Conservation (phyloP, 2,329 filamentous ascomycete species). For the Pseudonectria buxi region DNA sequence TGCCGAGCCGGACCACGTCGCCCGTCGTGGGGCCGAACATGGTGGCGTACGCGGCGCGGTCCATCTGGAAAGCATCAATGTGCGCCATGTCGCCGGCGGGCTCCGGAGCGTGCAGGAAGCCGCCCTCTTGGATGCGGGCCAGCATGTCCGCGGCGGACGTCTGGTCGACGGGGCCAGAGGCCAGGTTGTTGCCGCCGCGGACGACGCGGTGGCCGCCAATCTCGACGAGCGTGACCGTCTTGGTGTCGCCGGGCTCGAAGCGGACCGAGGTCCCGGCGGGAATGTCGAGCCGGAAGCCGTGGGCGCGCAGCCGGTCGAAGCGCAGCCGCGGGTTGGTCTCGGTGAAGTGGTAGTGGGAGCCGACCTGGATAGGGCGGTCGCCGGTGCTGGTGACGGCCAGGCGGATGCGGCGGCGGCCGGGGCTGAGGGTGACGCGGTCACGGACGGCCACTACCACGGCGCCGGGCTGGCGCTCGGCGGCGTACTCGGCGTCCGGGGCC, state of each 20-base stretch:
- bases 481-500: constrained; percentile 58
- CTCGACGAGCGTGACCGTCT: constrained; percentile 83
- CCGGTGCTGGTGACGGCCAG: constrained; percentile 79
- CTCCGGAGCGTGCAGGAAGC: constrained; percentile 71
- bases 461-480: constrained; percentile 64
- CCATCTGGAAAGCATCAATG: constrained; percentile 62
- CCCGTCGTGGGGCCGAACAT: constrained; percentile 95
- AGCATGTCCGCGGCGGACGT: constrained; percentile 60
- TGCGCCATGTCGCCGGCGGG: constrained; percentile 47
- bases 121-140: constrained; percentile 57
- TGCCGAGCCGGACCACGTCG: constrained; percentile 73
- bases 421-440: constrained; percentile 62
- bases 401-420: constrained; percentile 64
- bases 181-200: constrained; percentile 75
- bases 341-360: constrained; percentile 93
- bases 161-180: constrained; percentile 63
- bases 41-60: constrained; percentile 67
- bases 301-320: constrained; percentile 77
- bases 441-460: constrained; percentile 70
- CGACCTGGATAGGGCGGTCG: constrained; percentile 85
- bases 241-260: constrained; percentile 89
- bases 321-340: constrained; percentile 87
- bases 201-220: constrained; percentile 78
- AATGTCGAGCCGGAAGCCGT: constrained; percentile 84
- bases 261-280: constrained; percentile 84